Percentiles rank a stretch among this genome's conserved stretches.
Conservation (phyloP, 2,329 filamentous ascomycete species). For the Talaromyces sp. region DNA sequence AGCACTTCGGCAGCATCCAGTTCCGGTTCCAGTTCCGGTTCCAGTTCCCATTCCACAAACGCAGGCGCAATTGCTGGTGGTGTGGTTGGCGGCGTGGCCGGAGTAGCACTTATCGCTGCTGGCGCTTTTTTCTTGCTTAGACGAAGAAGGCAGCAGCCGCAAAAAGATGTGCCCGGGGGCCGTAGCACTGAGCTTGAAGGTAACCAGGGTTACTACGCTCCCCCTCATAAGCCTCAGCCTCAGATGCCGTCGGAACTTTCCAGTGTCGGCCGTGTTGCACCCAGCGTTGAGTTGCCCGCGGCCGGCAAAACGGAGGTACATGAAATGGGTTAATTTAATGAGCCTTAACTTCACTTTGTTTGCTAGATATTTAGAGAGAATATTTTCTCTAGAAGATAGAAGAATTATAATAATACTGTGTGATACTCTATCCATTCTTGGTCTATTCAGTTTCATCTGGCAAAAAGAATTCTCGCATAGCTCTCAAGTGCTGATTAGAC, state of each 20-base stretch:
- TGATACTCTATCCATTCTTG: no score
- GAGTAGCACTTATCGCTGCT: slow-evolving; percentile 21
- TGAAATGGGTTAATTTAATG: background rate
- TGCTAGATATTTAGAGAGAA: no score
- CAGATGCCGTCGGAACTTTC: background rate
- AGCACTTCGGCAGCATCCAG: background rate
- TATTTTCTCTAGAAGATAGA: no score
- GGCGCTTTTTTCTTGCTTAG: background rate
- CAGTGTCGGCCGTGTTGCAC: background rate
- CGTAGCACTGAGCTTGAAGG: background rate
- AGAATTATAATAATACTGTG: no score
- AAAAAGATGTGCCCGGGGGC: background rate
- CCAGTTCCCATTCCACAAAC: slow-evolving; percentile 21
- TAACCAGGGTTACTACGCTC: background rate
- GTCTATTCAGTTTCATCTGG: no score
- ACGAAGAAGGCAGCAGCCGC: background rate
- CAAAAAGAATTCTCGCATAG: no score
- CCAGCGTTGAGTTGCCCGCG: background rate
- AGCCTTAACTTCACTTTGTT: background rate
- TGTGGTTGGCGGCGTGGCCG: slow-evolving; percentile 36
- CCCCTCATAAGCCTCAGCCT: background rate
- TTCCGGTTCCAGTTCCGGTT: background rate
- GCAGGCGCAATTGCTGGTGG: slow-evolving; percentile 26
- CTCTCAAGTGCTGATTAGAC: no score
- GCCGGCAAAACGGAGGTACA: background rate